phyloP scores from a whole-genome alignment of 129 eudicot species.

The Saussurea involucrata region DNA sequence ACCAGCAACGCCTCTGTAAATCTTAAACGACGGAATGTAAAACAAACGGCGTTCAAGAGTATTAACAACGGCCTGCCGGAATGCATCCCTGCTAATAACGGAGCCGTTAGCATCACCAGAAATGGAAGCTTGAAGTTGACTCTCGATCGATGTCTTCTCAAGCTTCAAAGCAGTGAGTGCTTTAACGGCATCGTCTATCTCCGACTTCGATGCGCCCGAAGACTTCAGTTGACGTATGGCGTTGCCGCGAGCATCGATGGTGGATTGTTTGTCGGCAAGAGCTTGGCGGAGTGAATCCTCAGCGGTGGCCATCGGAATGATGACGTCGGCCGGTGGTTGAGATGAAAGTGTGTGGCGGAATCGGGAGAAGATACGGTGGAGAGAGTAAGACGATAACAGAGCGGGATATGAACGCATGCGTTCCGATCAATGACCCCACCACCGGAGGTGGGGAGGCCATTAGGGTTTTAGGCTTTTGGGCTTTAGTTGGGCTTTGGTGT shows the following conservation, averaged over 20 bases:
- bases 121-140: slow-evolving; percentile 36
- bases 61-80: slow-evolving; percentile 58
- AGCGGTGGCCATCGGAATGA: slow-evolving; percentile 26
- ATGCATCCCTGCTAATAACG: slow-evolving; percentile 39
- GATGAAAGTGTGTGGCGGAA: slow-evolving; percentile 15
- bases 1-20: slow-evolving; percentile 82
- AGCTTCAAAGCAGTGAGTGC: slow-evolving; percentile 44
- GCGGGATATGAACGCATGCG: slow-evolving; percentile 27
- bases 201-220: slow-evolving; percentile 44
- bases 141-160: slow-evolving; percentile 43
- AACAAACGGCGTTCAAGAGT: slow-evolving; percentile 70
- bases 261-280: slow-evolving; percentile 36
- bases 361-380: slow-evolving; percentile 14
- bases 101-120: slow-evolving; percentile 22
- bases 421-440: slow-evolving; percentile 10
- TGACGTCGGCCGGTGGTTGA: neutral
- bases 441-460: neutral
- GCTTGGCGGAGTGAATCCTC: slow-evolving; percentile 48
- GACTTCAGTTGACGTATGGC: slow-evolving; percentile 42
- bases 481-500: slow-evolving; percentile 28
- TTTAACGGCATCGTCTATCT: slow-evolving; percentile 42
- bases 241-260: slow-evolving; percentile 34
- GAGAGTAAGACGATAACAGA: neutral
- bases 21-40: slow-evolving; percentile 67
- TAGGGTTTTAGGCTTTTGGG: slow-evolving; percentile 38